Conservation (phyloP, 2,329 filamentous ascomycete genomes). For the Ophiosphaerella korrae region DNA sequence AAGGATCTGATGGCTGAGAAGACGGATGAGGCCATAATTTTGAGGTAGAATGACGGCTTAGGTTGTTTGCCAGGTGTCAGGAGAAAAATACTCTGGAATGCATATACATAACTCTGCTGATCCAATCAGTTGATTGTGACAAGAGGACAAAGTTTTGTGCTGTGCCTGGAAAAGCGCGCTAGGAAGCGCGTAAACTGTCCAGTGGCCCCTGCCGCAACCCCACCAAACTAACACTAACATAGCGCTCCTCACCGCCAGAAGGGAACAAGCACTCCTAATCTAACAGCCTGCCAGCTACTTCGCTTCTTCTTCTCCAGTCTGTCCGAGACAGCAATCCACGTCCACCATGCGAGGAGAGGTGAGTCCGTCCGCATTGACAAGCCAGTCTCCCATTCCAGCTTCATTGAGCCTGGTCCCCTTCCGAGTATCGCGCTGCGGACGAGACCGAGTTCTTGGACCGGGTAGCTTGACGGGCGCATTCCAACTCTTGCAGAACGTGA, state of each 20-base stretch:
- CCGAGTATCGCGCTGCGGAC: slow-evolving; percentile 12
- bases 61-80: no score
- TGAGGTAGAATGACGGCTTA: no score
- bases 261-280: slow-evolving; percentile 19
- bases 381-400: not conserved
- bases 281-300: slow-evolving; percentile 17
- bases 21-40: not conserved
- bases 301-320: slow-evolving; percentile 32
- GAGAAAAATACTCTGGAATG: no score
- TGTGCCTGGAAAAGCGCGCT: slow-evolving; percentile 13
- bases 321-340: slow-evolving; percentile 41
- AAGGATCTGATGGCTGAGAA: not conserved
- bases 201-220: slow-evolving; percentile 24
- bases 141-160: not conserved
- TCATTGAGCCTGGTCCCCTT: slow-evolving; percentile 6
- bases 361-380: slow-evolving; percentile 22
- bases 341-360: slow-evolving; percentile 50
- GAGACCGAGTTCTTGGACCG: not conserved
- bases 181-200: slow-evolving; percentile 14
- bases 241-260: slow-evolving; percentile 21
- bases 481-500: no score
- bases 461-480: not conserved
- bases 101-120: not conserved
- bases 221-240: slow-evolving; percentile 26
- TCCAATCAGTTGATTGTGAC: no score